Evolutionary conservation across 140 eudicot genomes (phyloP).

Genomic region (Ambrosia hybrid): DNA sequence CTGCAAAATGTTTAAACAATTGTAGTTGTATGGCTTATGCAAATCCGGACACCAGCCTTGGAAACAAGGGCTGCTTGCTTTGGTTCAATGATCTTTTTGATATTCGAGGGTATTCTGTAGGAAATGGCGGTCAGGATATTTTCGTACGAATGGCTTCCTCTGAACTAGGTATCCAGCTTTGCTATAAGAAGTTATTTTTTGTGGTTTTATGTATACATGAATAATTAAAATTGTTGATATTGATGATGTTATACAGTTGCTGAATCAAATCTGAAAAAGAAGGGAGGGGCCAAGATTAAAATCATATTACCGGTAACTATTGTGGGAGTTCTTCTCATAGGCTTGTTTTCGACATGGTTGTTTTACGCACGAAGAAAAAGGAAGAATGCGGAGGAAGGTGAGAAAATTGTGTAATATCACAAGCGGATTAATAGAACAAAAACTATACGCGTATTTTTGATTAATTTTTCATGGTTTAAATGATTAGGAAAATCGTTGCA

Average conservation of each 20-base stretch:
- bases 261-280: background rate
- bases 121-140: slow-evolving; percentile 37
- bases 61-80: slow-evolving; percentile 38
- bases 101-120: slow-evolving; percentile 13
- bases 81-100: slow-evolving; percentile 36
- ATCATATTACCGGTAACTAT: background rate
- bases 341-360: slow-evolving; percentile 13
- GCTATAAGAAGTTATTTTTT: background rate
- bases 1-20: slow-evolving; percentile 40
- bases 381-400: slow-evolving; percentile 6
- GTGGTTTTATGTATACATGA: background rate
- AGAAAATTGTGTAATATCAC: background rate
- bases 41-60: slow-evolving; percentile 24
- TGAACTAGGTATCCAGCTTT: slow-evolving; percentile 16
- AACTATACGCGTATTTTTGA: background rate
- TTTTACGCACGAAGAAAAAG: slow-evolving; percentile 18
- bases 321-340: slow-evolving; percentile 14
- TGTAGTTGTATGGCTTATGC: slow-evolving; percentile 57
- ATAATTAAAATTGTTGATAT: background rate
- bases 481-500: background rate
- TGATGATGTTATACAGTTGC: slow-evolving; percentile 9
- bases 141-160: slow-evolving; percentile 37
- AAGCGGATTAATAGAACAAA: background rate
- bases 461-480: background rate
- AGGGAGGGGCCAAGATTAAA: slow-evolving; percentile 3